A percentile compares a stretch with the other conserved stretches of the same genome.
phyloP scores from a whole-genome alignment of 495 filamentous ascomycete genomes.

The Tuber melanosporum region DNA sequence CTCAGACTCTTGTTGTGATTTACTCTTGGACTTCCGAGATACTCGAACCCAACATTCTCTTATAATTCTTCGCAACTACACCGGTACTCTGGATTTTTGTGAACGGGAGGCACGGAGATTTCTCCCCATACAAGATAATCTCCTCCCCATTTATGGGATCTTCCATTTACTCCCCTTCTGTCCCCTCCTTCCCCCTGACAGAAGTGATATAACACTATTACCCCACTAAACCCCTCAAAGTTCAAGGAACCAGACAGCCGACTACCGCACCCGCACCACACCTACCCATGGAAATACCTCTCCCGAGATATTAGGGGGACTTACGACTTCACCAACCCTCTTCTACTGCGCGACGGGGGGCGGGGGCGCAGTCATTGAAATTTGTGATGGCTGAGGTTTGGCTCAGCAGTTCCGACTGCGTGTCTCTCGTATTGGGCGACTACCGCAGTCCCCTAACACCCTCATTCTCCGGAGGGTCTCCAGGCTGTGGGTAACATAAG shows the following conservation, averaged over 20 bases:
- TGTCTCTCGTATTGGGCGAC: neutral
- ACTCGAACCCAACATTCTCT: neutral
- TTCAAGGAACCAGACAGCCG: too few species aligned
- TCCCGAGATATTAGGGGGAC: neutral
- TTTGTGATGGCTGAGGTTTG: neutral
- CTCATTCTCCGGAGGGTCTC: neutral
- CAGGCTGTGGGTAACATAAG: neutral
- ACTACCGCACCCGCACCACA: too few species aligned
- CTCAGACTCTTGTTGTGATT: neutral
- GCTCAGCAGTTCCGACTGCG: neutral
- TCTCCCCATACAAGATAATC: neutral
- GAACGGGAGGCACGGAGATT: neutral
- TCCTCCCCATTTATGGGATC: neutral
- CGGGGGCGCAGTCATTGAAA: neutral
- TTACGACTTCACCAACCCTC: neutral
- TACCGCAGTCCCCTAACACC: neutral
- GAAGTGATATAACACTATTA: neutral
- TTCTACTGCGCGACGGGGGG: neutral
- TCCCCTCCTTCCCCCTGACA: neutral
- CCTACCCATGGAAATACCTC: neutral
- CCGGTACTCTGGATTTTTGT: neutral
- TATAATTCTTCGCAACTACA: neutral
- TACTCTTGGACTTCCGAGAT: neutral
- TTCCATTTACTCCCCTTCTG: neutral
- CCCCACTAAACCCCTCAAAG: neutral